Evolutionary conservation across 73 alveolate genomes (phyloP).

Genomic region (Breviolum minutum): DNA sequence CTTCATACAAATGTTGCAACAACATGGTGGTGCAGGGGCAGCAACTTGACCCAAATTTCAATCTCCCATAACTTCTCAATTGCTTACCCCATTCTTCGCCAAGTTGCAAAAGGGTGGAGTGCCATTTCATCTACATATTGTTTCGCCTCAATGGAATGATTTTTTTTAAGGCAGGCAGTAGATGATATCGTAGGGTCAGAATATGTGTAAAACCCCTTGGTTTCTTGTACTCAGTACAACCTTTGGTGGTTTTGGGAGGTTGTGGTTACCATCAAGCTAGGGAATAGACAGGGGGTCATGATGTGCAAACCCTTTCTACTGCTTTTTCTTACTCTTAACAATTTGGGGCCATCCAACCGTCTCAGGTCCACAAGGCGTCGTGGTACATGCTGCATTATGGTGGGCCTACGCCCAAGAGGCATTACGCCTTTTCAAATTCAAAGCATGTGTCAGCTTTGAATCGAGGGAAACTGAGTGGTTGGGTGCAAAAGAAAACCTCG

Average conservation of each 20-base stretch:
- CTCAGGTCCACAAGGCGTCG: not conserved
- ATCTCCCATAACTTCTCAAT: not conserved
- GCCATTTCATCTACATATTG: too few relatives aligned
- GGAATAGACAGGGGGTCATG: not conserved
- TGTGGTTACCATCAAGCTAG: too few relatives aligned
- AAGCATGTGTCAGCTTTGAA: not conserved
- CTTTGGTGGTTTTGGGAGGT: too few relatives aligned
- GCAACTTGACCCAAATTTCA: not conserved
- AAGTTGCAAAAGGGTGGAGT: too few relatives aligned
- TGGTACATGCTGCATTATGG: conserved; percentile 52
- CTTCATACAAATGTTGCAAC: not conserved
- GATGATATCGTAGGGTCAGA: too few relatives aligned
- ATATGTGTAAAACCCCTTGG: too few relatives aligned
- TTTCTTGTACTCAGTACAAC: too few relatives aligned
- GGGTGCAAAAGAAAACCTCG: not conserved
- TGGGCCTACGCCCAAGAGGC: not conserved
- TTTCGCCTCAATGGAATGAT: too few relatives aligned
- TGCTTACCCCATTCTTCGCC: not conserved
- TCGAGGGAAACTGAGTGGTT: not conserved
- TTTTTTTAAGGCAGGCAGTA: too few relatives aligned
- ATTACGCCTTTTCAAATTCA: not conserved
- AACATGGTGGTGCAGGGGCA: not conserved
- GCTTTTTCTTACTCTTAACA: too few relatives aligned
- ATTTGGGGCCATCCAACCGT: too few relatives aligned
- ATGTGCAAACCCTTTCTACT: too few relatives aligned